A percentile compares a stretch with the other conserved stretches of the same genome.
Evolutionary conservation across 2,329 filamentous ascomycete genomes (phyloP).

Genomic region (Balansia obtecta): DNA sequence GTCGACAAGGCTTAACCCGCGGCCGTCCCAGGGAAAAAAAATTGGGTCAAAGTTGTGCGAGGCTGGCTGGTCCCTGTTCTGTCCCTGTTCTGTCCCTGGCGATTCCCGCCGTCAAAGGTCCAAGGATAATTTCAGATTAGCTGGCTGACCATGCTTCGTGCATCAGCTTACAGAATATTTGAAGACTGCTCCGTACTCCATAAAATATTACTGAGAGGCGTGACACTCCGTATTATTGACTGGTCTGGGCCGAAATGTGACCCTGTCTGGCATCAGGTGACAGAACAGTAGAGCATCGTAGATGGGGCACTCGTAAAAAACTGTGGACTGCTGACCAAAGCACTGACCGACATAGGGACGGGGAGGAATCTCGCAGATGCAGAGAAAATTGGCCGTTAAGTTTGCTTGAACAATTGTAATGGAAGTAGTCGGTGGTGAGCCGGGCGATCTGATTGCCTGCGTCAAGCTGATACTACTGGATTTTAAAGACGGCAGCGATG

Average conservation of each 20-base stretch:
- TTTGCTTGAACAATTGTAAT: too few relatives aligned
- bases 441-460: too few relatives aligned
- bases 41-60: neutral
- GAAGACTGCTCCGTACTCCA: neutral
- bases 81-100: neutral
- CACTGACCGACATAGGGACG: conserved; percentile 7
- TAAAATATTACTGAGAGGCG: too few relatives aligned
- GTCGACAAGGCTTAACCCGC: neutral
- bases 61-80: neutral
- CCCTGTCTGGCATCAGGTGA: conserved; percentile 7
- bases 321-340: conserved; percentile 7
- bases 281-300: conserved; percentile 3
- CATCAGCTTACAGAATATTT: neutral
- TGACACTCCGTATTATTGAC: neutral
- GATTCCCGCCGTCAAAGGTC: neutral
- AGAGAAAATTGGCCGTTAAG: too few relatives aligned
- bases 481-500: too few relatives aligned
- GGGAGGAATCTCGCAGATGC: neutral
- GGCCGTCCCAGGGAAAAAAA: neutral
- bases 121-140: neutral
- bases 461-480: too few relatives aligned
- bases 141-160: neutral
- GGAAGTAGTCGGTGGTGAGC: too few relatives aligned
- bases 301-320: conserved; percentile 1
- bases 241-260: conserved; percentile 5